phyloP scores from a whole-genome alignment of 306 rosid genomes.

The Myrica gale region DNA sequence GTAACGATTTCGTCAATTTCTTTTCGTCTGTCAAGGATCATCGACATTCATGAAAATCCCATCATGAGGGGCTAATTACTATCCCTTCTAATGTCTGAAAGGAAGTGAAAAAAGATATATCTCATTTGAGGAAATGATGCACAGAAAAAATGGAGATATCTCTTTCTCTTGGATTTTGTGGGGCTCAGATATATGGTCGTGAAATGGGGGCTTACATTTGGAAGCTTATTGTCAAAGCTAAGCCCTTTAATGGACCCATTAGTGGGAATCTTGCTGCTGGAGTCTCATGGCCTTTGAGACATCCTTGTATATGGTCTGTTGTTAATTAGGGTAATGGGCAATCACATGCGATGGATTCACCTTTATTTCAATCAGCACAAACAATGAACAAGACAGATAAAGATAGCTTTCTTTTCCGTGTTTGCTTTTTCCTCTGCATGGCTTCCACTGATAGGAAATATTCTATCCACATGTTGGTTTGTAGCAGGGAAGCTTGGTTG shows the following conservation, averaged over 20 bases:
- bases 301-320: constrained; percentile 41
- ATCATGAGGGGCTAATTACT: constrained; percentile 61
- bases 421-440: constrained; percentile 43
- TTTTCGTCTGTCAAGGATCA: constrained; percentile 53
- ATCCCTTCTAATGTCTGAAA: constrained; percentile 50
- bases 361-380: constrained; percentile 51
- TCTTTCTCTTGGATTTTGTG: constrained; percentile 87
- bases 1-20: constrained; percentile 47
- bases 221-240: constrained; percentile 66
- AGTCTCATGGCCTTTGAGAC: constrained; percentile 54
- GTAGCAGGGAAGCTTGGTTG: constrained; percentile 91
- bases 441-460: constrained; percentile 51
- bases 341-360: constrained; percentile 47
- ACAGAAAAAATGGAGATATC: constrained; percentile 56
- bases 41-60: constrained; percentile 43
- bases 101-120: constrained; percentile 46
- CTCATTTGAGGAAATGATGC: constrained; percentile 41
- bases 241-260: constrained; percentile 47
- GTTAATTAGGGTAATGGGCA: constrained; percentile 31
- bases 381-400: constrained; percentile 49
- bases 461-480: constrained; percentile 46
- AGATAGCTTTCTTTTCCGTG: constrained; percentile 52
- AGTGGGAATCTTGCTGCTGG: constrained; percentile 58
- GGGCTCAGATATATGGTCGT: constrained; percentile 48
- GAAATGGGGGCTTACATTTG: constrained; percentile 40